Conservation (phyloP, 192 early-diverging fungal species). For the Podila minutissima region DNA sequence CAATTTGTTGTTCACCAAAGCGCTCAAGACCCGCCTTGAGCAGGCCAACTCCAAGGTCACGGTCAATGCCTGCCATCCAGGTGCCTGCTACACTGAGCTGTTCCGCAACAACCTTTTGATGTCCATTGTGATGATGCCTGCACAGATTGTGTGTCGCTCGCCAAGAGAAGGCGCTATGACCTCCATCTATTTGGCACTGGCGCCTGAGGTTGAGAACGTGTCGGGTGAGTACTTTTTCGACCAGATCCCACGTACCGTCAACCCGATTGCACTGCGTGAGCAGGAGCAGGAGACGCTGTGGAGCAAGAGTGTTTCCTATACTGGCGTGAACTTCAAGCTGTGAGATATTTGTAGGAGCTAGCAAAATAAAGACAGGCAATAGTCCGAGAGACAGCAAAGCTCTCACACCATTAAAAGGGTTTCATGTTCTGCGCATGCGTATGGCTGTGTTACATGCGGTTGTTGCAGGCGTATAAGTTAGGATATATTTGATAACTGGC, state of each 20-base stretch:
- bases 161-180: slow-evolving; percentile 50
- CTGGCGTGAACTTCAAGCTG: no score
- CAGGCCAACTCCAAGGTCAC: slow-evolving; percentile 43
- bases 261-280: slow-evolving; percentile 24
- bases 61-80: slow-evolving; percentile 68
- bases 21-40: slow-evolving; percentile 57
- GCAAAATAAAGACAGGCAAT: no score
- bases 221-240: slow-evolving; percentile 56
- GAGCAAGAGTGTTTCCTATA: neutral
- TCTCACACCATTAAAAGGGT: no score
- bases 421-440: no score
- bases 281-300: slow-evolving; percentile 14
- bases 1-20: slow-evolving; percentile 59
- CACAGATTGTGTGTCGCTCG: slow-evolving; percentile 48
- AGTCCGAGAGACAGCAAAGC: no score
- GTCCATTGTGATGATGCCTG: slow-evolving; percentile 46
- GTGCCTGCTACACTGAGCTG: slow-evolving; percentile 59
- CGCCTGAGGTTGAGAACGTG: slow-evolving; percentile 53
- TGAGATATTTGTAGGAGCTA: no score
- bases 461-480: no score
- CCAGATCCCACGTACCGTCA: slow-evolving; percentile 28
- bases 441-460: no score
- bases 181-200: slow-evolving; percentile 56
- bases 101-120: slow-evolving; percentile 56
- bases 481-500: no score